A percentile compares a stretch with the other conserved stretches of the same genome.
Conservation (phyloP, 1,284 basidiomycete species). For the Tilletia caries region DNA sequence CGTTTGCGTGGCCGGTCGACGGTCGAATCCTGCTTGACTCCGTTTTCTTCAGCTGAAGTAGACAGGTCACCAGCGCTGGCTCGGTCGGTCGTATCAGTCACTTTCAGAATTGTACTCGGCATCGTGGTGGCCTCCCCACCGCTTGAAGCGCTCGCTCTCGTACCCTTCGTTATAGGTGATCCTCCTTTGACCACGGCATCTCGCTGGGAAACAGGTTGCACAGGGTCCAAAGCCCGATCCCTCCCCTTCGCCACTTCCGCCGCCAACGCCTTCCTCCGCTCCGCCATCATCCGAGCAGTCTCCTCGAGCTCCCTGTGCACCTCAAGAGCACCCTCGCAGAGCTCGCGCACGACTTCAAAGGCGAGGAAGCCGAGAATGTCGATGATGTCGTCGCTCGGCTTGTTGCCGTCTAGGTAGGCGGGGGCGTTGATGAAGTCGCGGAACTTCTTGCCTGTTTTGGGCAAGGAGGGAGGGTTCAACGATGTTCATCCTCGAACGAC, state of each 20-base stretch:
- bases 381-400: slow-evolving; percentile 89
- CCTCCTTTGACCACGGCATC: not conserved
- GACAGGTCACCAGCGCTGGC: no score
- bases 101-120: no score
- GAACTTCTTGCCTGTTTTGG: slow-evolving; percentile 77
- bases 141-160: no score
- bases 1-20: not conserved
- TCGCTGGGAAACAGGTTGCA: not conserved
- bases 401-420: slow-evolving; percentile 73
- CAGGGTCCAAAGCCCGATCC: not conserved
- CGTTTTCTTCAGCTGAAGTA: not conserved
- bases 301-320: slow-evolving; percentile 28
- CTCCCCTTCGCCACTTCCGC: not conserved
- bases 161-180: not conserved
- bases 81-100: no score
- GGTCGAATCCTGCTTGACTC: no score
- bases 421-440: slow-evolving; percentile 92
- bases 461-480: no score
- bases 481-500: no score
- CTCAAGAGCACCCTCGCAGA: slow-evolving; percentile 63
- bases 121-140: no score
- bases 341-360: slow-evolving; percentile 91
- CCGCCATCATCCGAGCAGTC: not conserved
- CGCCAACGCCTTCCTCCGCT: not conserved
- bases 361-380: slow-evolving; percentile 95